Conservation (phyloP, 331 rosid species). For the Telfairia occidentalis region DNA sequence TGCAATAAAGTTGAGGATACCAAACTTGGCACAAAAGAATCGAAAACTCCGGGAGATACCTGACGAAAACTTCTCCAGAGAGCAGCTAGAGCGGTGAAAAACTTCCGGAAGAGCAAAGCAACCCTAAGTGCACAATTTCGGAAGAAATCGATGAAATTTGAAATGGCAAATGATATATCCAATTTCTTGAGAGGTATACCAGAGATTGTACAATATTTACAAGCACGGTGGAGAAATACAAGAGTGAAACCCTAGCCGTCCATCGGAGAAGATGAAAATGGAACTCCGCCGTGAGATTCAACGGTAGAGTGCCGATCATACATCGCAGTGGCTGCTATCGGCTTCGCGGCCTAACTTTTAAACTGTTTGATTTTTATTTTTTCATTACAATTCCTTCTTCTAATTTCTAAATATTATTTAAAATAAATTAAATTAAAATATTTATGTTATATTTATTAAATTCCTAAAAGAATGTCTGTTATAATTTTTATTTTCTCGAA, state of each 20-base stretch:
- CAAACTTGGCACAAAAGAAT: not conserved
- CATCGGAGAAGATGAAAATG: conserved; percentile 3
- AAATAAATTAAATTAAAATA: not conserved
- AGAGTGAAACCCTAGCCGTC: not conserved
- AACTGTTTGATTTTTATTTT: not conserved
- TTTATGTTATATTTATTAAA: not conserved
- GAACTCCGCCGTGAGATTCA: not conserved
- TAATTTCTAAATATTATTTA: not conserved
- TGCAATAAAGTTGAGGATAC: not conserved
- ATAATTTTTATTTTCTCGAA: no score
- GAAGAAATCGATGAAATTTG: not conserved
- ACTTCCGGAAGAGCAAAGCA: not conserved
- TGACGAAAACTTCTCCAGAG: not conserved
- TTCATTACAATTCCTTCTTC: not conserved
- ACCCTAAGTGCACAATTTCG: not conserved
- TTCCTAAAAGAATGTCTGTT: no score
- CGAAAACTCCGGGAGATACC: not conserved
- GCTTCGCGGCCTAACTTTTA: not conserved
- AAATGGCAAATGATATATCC: not conserved
- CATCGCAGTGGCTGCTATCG: not conserved
- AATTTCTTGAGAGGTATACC: not conserved
- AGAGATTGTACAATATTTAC: conserved; percentile 6
- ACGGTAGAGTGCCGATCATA: not conserved
- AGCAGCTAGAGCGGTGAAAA: not conserved
- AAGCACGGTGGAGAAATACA: not conserved